Evolutionary conservation across 2,329 filamentous ascomycete species (phyloP).

Genomic region (Fusarium hainanense): DNA sequence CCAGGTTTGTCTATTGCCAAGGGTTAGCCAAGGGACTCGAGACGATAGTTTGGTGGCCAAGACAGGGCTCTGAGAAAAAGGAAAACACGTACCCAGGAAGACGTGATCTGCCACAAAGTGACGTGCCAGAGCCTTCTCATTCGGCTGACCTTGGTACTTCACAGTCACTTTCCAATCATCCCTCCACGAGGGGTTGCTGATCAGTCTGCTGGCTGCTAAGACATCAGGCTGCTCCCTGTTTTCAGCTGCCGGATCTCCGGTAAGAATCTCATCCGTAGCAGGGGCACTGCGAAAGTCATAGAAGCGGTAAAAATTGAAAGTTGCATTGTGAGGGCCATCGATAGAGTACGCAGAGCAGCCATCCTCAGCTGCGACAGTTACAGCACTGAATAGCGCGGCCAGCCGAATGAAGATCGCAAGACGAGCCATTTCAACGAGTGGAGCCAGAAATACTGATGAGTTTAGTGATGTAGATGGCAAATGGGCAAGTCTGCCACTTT

Average conservation of each 20-base stretch:
- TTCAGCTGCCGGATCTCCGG: background rate
- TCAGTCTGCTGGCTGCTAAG: background rate
- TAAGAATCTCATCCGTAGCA: background rate
- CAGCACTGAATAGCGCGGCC: background rate
- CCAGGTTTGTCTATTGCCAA: background rate
- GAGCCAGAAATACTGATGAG: rapidly evolving
- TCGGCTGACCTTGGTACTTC: background rate
- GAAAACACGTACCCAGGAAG: background rate
- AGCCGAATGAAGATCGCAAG: background rate
- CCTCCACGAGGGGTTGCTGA: background rate
- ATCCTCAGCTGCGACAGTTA: background rate
- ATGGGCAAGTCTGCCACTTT: background rate
- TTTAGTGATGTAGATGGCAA: background rate
- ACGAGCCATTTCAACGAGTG: background rate
- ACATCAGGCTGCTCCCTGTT: background rate
- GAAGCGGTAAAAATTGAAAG: conserved; percentile 1
- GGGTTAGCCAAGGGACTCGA: background rate
- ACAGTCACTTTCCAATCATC: background rate
- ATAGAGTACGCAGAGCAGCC: background rate
- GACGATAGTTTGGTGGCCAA: background rate
- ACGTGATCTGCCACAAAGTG: conserved; percentile 2
- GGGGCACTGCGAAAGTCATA: conserved; percentile 1
- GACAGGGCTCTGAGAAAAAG: background rate
- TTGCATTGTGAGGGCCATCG: background rate
- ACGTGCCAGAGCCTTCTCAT: background rate